A percentile compares a stretch with the other conserved stretches of the same genome.
phyloP scores from a whole-genome alignment of 495 filamentous ascomycete species.

The Trichoderma asperelloides region DNA sequence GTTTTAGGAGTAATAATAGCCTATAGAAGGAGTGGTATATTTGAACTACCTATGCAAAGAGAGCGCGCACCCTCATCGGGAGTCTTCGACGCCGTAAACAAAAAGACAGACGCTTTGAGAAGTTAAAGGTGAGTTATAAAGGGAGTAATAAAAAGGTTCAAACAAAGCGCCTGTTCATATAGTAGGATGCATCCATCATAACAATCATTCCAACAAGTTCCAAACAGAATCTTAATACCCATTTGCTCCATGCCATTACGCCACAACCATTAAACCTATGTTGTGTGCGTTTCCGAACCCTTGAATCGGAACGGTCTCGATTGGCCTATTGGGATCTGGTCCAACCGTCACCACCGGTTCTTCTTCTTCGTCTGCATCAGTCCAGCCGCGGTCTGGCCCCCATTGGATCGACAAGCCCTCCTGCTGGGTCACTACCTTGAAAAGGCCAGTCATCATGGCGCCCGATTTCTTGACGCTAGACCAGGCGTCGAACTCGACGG shows the following conservation, averaged over 20 bases:
- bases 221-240: neutral
- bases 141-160: neutral
- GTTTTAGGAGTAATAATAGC: neutral
- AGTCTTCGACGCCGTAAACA: neutral
- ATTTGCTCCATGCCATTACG: conserved; percentile 4
- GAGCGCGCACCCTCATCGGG: neutral
- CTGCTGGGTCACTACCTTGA: conserved; percentile 39
- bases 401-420: conserved; percentile 51
- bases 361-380: conserved; percentile 27
- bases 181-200: neutral
- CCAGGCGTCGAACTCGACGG: conserved; percentile 70
- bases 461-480: conserved; percentile 59
- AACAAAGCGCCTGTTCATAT: neutral
- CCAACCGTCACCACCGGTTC: neutral
- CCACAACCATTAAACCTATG: neutral
- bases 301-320: neutral
- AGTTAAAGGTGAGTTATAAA: neutral
- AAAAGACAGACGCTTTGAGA: neutral
- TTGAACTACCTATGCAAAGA: neutral
- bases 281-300: neutral
- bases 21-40: neutral
- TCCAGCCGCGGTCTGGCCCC: conserved; percentile 66
- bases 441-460: conserved; percentile 59
- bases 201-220: neutral
- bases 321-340: neutral